Evolutionary conservation across 495 filamentous ascomycete genomes (phyloP).

Genomic region (Lasiosphaeria miniovina): DNA sequence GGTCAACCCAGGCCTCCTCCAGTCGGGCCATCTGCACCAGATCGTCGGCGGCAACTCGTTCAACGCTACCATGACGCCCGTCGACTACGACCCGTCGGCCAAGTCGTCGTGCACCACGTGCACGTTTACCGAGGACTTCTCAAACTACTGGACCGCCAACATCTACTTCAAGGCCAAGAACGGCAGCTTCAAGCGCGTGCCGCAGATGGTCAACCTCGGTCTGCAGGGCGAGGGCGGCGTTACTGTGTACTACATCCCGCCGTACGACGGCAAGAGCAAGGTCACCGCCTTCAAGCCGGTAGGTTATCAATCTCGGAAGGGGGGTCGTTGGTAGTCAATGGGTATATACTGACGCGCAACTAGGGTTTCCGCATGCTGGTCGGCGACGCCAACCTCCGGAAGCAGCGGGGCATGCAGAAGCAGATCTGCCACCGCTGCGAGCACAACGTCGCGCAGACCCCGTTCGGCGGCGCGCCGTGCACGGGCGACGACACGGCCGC

Average conservation of each 20-base stretch:
- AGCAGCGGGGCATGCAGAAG: constrained; percentile 31
- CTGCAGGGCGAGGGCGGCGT: constrained; percentile 41
- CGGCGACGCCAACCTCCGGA: constrained; percentile 35
- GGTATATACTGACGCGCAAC: too few relatives aligned
- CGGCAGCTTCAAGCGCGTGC: constrained; percentile 47
- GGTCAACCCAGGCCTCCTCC: constrained; percentile 39
- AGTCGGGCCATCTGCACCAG: constrained; percentile 42
- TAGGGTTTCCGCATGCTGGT: constrained; percentile 45
- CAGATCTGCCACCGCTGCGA: constrained; percentile 50
- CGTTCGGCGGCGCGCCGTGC: constrained; percentile 52
- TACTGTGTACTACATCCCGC: constrained; percentile 50
- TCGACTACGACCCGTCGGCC: constrained; percentile 32
- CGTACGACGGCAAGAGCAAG: constrained; percentile 41
- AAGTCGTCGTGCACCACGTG: constrained; percentile 40
- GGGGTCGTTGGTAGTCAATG: not conserved
- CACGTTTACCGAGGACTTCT: constrained; percentile 41
- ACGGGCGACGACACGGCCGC: constrained; percentile 46
- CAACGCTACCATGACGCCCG: constrained; percentile 40
- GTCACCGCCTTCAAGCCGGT: constrained; percentile 48
- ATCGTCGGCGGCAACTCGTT: constrained; percentile 43
- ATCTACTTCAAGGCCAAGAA: constrained; percentile 45
- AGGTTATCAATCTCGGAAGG: constrained; percentile 12
- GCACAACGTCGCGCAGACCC: constrained; percentile 43
- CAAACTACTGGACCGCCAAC: constrained; percentile 47
- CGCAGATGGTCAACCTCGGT: constrained; percentile 45